Percentiles rank a stretch among this genome's conserved stretches.
Conservation (phyloP, 2,329 filamentous ascomycete genomes). For the Stachybotrys elegans region DNA sequence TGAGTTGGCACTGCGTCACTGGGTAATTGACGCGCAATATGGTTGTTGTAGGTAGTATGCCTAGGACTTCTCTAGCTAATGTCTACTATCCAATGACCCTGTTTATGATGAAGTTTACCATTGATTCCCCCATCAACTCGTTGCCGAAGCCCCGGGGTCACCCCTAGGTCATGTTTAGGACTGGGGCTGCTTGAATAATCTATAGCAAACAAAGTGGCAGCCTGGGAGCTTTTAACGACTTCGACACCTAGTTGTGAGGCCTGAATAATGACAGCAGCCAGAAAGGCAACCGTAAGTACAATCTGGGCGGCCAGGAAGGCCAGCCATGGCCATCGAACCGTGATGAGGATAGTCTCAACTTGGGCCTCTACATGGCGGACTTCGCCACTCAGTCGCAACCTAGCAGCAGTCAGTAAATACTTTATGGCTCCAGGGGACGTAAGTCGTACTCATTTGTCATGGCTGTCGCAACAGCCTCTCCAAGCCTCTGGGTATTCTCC, state of each 20-base stretch:
- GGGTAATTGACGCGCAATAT: too few relatives aligned
- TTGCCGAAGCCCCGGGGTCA: too few relatives aligned
- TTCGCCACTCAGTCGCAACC: neutral
- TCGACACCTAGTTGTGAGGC: conserved; percentile 8
- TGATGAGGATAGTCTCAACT: conserved; percentile 6
- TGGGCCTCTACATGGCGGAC: neutral
- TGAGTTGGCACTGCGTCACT: too few relatives aligned
- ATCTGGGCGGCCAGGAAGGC: conserved; percentile 11
- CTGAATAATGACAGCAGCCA: conserved; percentile 7
- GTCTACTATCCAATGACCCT: too few relatives aligned
- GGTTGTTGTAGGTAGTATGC: too few relatives aligned
- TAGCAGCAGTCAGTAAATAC: too few relatives aligned
- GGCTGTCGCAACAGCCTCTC: neutral
- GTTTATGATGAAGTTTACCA: too few relatives aligned
- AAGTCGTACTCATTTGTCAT: neutral
- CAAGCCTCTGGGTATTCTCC: neutral
- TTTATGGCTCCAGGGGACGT: too few relatives aligned
- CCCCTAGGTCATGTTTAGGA: too few relatives aligned
- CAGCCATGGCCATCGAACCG: conserved; percentile 13
- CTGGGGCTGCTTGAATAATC: too few relatives aligned
- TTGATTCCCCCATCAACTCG: too few relatives aligned
- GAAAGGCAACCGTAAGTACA: conserved; percentile 7
- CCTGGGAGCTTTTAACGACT: conserved; percentile 12
- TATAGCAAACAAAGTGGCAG: conserved; percentile 8
- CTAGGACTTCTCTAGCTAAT: too few relatives aligned